Conservation (phyloP, 495 filamentous ascomycete genomes). For the Baudoinia panamericana region DNA sequence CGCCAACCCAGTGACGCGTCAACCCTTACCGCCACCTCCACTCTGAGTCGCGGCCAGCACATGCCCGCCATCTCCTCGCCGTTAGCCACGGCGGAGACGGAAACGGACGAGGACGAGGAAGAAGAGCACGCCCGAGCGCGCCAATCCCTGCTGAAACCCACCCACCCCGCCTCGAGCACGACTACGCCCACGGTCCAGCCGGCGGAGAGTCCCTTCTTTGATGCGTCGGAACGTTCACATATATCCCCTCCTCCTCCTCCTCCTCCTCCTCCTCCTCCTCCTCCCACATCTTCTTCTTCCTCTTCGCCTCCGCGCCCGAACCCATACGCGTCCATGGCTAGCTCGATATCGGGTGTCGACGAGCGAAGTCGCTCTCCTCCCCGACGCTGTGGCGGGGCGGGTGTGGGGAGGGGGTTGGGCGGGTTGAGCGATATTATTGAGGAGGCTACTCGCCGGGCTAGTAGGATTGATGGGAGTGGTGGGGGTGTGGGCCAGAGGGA, state of each 20-base stretch:
- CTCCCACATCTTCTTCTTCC: too few relatives aligned
- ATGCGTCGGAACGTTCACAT: constrained; percentile 19
- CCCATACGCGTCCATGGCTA: constrained; percentile 13
- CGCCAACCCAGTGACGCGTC: constrained; percentile 17
- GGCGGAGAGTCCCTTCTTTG: constrained; percentile 23
- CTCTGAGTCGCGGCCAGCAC: too few relatives aligned
- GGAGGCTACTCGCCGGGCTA: constrained; percentile 26
- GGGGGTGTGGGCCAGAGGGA: constrained; percentile 11
- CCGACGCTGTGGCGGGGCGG: constrained; percentile 11
- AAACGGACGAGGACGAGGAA: constrained; percentile 21
- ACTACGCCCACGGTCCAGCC: constrained; percentile 13
- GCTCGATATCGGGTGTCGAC: constrained; percentile 2
- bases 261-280: too few relatives aligned
- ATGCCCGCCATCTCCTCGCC: constrained; percentile 17
- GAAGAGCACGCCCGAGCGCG: constrained; percentile 14
- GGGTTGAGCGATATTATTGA: constrained; percentile 26
- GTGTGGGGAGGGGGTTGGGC: constrained; percentile 3
- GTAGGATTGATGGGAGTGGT: constrained; percentile 13
- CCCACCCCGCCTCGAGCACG: constrained; percentile 6
- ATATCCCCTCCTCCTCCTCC: too few relatives aligned
- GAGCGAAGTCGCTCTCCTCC: too few relatives aligned
- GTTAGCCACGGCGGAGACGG: constrained; percentile 16
- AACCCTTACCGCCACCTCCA: constrained; percentile 1
- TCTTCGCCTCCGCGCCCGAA: constrained; percentile 15
- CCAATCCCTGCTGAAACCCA: constrained; percentile 13